Evolutionary conservation across 192 early-diverging fungal species (phyloP).

Genomic region (Powellomyces hirtus): DNA sequence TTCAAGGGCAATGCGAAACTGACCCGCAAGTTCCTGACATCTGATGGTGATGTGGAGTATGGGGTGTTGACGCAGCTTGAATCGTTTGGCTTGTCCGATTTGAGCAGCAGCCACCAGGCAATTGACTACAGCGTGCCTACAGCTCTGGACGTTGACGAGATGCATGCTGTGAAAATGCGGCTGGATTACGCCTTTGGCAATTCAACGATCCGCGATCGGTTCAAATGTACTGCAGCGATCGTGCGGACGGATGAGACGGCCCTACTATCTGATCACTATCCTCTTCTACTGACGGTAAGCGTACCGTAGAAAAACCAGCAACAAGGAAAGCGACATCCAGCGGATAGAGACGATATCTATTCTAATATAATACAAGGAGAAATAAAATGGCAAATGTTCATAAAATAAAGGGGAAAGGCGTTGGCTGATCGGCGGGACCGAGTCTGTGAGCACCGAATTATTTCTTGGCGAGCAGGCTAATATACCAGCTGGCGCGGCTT

Average conservation of each 20-base stretch:
- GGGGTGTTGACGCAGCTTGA: neutral
- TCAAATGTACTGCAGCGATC: neutral
- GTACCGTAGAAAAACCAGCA: no score
- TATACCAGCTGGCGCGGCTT: slow-evolving; percentile 45
- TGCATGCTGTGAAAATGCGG: slow-evolving; percentile 15
- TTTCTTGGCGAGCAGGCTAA: slow-evolving; percentile 53
- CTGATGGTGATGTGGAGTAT: slow-evolving; percentile 2
- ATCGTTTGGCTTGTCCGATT: neutral
- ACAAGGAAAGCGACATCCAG: no score
- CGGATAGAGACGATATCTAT: no score
- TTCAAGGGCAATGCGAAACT: slow-evolving; percentile 1
- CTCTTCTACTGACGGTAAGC: neutral
- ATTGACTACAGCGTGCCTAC: no score
- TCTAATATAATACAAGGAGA: no score
- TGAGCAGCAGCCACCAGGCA: neutral
- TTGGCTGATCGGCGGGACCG: no score
- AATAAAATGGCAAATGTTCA: no score
- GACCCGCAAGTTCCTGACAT: neutral
- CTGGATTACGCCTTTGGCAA: slow-evolving; percentile 11
- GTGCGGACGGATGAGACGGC: neutral
- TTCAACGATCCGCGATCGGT: neutral
- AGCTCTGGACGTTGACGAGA: neutral
- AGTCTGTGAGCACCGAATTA: no score
- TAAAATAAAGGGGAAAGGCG: no score
- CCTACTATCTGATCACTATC: slow-evolving; percentile 16